A percentile compares a stretch with the other conserved stretches of the same genome.
Conservation (phyloP, 441 rosid species). For the Flueggea neowawraea region DNA sequence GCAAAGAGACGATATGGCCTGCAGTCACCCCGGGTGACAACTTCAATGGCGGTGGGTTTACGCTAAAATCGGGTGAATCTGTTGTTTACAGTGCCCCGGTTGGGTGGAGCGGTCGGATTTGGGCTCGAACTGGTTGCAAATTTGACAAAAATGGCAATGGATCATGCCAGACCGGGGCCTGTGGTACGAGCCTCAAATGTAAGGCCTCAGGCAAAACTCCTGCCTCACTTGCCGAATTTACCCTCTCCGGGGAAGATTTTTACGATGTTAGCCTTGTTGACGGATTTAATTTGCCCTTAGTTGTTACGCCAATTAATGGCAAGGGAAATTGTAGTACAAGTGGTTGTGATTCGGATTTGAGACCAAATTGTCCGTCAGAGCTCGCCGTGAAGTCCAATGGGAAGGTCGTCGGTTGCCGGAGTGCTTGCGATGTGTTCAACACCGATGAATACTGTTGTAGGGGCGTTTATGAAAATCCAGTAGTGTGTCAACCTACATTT, state of each 20-base stretch:
- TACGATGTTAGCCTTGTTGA: constrained; percentile 95
- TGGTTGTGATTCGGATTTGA: constrained; percentile 65
- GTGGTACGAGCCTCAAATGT: constrained; percentile 62
- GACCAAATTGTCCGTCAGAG: constrained; percentile 60
- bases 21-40: constrained; percentile 71
- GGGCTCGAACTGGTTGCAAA: constrained; percentile 85
- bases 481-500: constrained; percentile 60
- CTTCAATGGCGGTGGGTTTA: constrained; percentile 74
- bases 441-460: constrained; percentile 92
- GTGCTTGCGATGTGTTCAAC: constrained; percentile 91
- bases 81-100: constrained; percentile 60
- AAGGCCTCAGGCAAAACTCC: constrained; percentile 62
- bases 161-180: constrained; percentile 70
- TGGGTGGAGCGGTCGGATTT: constrained; percentile 84
- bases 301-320: constrained; percentile 66
- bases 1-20: constrained; percentile 83
- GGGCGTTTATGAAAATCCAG: constrained; percentile 66
- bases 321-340: constrained; percentile 66
- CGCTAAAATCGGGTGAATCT: constrained; percentile 62
- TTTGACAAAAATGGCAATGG: constrained; percentile 73
- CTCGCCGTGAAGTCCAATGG: constrained; percentile 58
- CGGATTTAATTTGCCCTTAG: constrained; percentile 73
- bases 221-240: constrained; percentile 83
- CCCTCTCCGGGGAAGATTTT: constrained; percentile 46
- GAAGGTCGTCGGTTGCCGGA: constrained; percentile 68